Percentiles rank a stretch among this genome's conserved stretches.
Evolutionary conservation across 2,329 filamentous ascomycete species (phyloP).

Genomic region (Claviceps purpurea): DNA sequence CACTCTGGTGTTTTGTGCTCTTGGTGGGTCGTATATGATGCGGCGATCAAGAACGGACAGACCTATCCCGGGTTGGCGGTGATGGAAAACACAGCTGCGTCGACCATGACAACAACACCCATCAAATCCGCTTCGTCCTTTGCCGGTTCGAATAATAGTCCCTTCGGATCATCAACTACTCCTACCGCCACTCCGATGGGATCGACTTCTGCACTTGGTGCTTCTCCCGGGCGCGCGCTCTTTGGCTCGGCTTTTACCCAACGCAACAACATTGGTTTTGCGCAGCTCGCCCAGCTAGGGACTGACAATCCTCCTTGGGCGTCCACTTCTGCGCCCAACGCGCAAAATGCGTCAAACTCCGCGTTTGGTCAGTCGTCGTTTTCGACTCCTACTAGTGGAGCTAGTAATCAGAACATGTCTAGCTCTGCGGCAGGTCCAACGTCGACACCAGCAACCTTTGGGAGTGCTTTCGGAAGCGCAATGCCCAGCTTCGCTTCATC

Average conservation of each 20-base stretch:
- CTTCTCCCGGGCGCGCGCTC: constrained; percentile 21
- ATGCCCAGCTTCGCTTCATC: constrained; percentile 37
- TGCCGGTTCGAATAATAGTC: constrained; percentile 16
- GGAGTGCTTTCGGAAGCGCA: constrained; percentile 16
- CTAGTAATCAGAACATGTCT: constrained; percentile 23
- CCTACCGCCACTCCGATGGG: constrained; percentile 25
- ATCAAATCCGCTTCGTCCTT: constrained; percentile 20
- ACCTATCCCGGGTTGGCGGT: constrained; percentile 58
- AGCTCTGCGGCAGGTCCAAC: constrained; percentile 17
- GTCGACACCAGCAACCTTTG: constrained; percentile 21
- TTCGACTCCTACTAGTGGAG: constrained; percentile 25
- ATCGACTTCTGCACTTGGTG: constrained; percentile 16
- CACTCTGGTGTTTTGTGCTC: constrained; percentile 72
- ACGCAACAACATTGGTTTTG: constrained; percentile 36
- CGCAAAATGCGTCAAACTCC: constrained; percentile 17
- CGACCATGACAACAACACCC: constrained; percentile 12
- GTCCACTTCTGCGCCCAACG: constrained; percentile 7
- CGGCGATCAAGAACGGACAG: constrained; percentile 62
- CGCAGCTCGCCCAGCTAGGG: constrained; percentile 35
- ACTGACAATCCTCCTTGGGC: constrained; percentile 42
- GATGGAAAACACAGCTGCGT: constrained; percentile 23
- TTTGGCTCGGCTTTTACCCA: constrained; percentile 40
- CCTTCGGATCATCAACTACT: constrained; percentile 28
- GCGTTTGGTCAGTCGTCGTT: constrained; percentile 45
- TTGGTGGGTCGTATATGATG: constrained; percentile 89